These are phyloP conservation scores for Fusarium kyushuense DNA, from an alignment of 2,329 filamentous ascomycete genomes.

Conservation along the genomic window DNA sequence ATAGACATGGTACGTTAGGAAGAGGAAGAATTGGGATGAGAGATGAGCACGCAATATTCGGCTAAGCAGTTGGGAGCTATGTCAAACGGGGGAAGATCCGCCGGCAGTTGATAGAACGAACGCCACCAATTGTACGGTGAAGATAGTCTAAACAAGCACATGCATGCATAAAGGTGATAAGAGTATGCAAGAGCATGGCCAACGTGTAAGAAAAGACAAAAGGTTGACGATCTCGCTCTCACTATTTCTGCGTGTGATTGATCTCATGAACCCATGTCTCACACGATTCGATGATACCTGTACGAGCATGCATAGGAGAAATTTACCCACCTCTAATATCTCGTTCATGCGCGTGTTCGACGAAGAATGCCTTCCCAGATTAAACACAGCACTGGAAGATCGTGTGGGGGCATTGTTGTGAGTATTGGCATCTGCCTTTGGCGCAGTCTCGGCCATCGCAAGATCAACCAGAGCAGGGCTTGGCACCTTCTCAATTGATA, in stretches of 20 bases:
- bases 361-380: conserved; percentile 42
- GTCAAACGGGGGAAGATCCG: conserved; percentile 28
- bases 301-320: neutral
- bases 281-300: neutral
- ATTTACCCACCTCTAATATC: conserved; percentile 60
- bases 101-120: conserved; percentile 16
- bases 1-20: neutral
- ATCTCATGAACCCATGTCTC: conserved; percentile 17
- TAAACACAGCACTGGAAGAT: conserved; percentile 40
- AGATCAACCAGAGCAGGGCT: neutral
- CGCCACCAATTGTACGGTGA: conserved; percentile 26
- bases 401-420: conserved; percentile 15
- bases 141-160: neutral
- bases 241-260: neutral
- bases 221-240: neutral
- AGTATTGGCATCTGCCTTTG: conserved; percentile 14
- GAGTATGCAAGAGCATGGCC: neutral
- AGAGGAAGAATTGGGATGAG: conserved; percentile 3
- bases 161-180: neutral
- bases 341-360: conserved; percentile 59
- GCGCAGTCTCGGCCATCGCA: conserved; percentile 20
- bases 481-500: conserved; percentile 9
- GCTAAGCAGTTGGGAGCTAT: conserved; percentile 36
- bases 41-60: conserved; percentile 37
- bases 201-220: neutral